Conservation (phyloP, 2,329 filamentous ascomycete genomes). For the Penicillium hesseltinei region DNA sequence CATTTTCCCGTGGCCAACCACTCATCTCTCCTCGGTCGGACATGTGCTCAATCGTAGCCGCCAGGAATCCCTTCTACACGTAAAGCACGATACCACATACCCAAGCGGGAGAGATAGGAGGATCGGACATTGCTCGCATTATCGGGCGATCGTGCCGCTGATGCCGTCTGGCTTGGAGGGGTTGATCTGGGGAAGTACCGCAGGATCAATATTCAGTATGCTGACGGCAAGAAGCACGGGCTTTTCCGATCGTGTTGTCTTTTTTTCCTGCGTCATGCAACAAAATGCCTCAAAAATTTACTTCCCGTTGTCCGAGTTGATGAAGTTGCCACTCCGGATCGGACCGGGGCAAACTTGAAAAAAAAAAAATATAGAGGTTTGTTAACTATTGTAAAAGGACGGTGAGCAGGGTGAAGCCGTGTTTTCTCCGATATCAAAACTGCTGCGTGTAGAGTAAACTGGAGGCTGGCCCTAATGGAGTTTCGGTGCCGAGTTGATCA, state of each 20-base stretch:
- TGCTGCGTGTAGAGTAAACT: slow-evolving; percentile 10
- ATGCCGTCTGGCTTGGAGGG: slow-evolving; percentile 12
- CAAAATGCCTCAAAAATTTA: slow-evolving; percentile 20
- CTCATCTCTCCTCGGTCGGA: not conserved
- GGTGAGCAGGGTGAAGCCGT: slow-evolving; percentile 1
- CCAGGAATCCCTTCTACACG: not conserved
- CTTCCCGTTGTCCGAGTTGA: not conserved
- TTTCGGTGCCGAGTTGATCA: slow-evolving; percentile 11
- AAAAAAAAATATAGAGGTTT: not conserved
- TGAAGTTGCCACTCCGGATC: not conserved
- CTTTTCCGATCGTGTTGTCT: slow-evolving; percentile 5
- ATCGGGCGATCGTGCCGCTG: slow-evolving; percentile 22
- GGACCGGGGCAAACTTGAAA: not conserved
- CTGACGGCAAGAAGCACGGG: not conserved
- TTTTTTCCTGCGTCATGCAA: slow-evolving; percentile 4
- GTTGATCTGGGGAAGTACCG: slow-evolving; percentile 12
- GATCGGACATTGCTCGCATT: slow-evolving; percentile 7
- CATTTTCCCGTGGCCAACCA: not conserved
- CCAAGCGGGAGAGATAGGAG: not conserved
- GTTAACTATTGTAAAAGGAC: not conserved
- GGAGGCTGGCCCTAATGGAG: not conserved
- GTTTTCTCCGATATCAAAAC: not conserved
- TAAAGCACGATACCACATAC: not conserved
- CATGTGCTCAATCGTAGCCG: not conserved
- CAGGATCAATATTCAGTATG: not conserved